Evolutionary conservation across 2,329 filamentous ascomycete genomes (phyloP), one percentile per base, ranked within the genome.

Genomic region (Aspergillus sp.): DNA sequence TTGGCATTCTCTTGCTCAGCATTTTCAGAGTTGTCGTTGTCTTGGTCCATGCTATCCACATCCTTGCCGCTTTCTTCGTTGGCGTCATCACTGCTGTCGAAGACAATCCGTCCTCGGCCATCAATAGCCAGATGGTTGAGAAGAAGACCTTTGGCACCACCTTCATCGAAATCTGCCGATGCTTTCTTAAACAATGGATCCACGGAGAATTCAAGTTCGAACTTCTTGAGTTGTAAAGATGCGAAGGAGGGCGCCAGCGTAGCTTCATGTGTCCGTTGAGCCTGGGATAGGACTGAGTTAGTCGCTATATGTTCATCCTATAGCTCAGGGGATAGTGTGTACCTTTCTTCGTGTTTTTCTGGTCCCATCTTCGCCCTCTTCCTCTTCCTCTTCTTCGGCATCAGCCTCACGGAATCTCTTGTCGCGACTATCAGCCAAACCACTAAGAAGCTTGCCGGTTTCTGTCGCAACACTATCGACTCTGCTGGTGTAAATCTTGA

Each of bases 151-250:
- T 97, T 98, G 47, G 93, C 93, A 47, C 93, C 93, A 19, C 93
- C 93, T 71, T 98, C 93, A 63, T 98, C 93, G 55, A 98, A 98
- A 71, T 98, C 93, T 39, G 93, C 93, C 4, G 91, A 94, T 0
- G 91, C 91, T 63, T 98, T 98, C 64, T 98, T 98, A 78, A 98
- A 98, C n/a, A 98, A 72, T 2, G 93, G 93, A 62, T 98, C 93
- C 4, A 98, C 91, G 0, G 90, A 83, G 55, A 98, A 96, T 61
- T 98, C 93, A 40, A 97, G 78, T 58, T 98, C 93, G 60, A 98
- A 90, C 68, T 97, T 98, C 70, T 98, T 98, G 57, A 97, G 76
- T 64, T 95, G 88, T 46, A 98, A 66, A 12, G 90, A 83, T 38
- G 85, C 81, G 66, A 97, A 97, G 0, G 88, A 93, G 0, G 87